A percentile compares a stretch with the other conserved stretches of the same genome.
Conservation (phyloP, 371 early-diverging fungal genomes). For the Rhizopus microsporus region DNA sequence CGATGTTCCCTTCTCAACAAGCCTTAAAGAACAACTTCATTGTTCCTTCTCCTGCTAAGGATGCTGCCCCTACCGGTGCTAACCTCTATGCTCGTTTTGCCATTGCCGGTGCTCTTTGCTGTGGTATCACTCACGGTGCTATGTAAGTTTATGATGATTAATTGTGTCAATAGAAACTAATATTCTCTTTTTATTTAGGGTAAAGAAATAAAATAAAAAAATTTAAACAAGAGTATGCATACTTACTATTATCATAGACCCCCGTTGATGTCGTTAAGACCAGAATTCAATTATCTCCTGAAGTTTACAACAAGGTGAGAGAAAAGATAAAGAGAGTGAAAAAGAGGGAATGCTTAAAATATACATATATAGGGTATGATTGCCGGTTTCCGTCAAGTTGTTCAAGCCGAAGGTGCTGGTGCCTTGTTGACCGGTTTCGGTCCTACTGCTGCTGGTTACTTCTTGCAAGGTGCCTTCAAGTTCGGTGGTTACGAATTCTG, state of each 20-base stretch:
- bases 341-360: background rate
- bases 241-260: constrained; percentile 23
- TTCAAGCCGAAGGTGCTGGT: constrained; percentile 81
- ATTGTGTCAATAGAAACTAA: background rate
- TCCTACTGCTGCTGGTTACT: constrained; percentile 87
- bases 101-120: constrained; percentile 75
- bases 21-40: constrained; percentile 48
- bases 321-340: background rate
- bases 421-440: constrained; percentile 85
- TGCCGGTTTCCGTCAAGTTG: constrained; percentile 68
- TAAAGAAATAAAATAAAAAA: constrained; percentile 11
- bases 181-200: constrained; percentile 11
- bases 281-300: constrained; percentile 67
- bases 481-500: constrained; percentile 91
- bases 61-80: constrained; percentile 59
- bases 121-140: constrained; percentile 76
- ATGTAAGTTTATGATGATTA: constrained; percentile 34
- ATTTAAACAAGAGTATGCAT: background rate
- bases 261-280: constrained; percentile 70
- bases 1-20: constrained; percentile 48
- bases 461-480: constrained; percentile 90
- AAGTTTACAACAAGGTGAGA: constrained; percentile 65
- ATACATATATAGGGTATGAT: constrained; percentile 46
- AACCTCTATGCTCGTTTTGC: constrained; percentile 74
- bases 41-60: constrained; percentile 49